Percentiles rank a stretch among this genome's conserved stretches.
These are phyloP conservation scores for Nakaseomyces bracarensis DNA, from an alignment of 1,139 yeast genomes.

Conservation along the genomic window DNA sequence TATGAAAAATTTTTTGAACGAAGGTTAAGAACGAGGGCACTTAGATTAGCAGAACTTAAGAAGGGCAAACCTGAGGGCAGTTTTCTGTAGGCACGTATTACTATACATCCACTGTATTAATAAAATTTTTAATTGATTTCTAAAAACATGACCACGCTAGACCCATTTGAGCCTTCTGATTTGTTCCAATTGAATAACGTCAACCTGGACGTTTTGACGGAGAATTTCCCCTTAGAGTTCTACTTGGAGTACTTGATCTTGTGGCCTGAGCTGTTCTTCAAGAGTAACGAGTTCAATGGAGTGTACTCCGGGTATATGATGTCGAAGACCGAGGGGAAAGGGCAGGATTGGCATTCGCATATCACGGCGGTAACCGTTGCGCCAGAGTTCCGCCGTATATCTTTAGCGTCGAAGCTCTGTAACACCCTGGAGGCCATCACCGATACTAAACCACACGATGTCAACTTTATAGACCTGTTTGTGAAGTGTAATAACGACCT, in stretches of 20 bases:
- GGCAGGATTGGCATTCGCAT: slow-evolving; percentile 89
- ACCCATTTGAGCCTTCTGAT: slow-evolving; percentile 81
- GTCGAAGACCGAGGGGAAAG: slow-evolving; percentile 91
- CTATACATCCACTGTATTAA: too few species aligned
- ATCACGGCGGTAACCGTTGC: slow-evolving; percentile 93
- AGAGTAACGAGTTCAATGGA: slow-evolving; percentile 41
- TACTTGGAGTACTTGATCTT: slow-evolving; percentile 72
- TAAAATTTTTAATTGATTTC: too few species aligned
- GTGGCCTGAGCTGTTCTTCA: slow-evolving; percentile 90
- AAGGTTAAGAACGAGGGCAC: too few species aligned
- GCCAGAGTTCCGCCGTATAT: slow-evolving; percentile 72
- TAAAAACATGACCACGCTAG: slow-evolving; percentile 32
- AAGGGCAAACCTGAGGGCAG: too few species aligned
- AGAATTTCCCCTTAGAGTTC: slow-evolving; percentile 76
- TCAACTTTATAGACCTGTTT: slow-evolving; percentile 81
- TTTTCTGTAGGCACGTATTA: too few species aligned
- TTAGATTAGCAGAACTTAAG: too few species aligned
- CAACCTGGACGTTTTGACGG: slow-evolving; percentile 82
- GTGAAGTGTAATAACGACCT: slow-evolving; percentile 77
- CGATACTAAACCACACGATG: slow-evolving; percentile 58
- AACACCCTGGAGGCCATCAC: slow-evolving; percentile 64
- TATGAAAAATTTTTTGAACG: too few species aligned
- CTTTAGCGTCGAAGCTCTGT: slow-evolving; percentile 71
- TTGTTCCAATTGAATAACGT: slow-evolving; percentile 62
- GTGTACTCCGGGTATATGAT: slow-evolving; percentile 67